Conservation (phyloP, 2,329 filamentous ascomycete genomes). For the Colletotrichum sp. region DNA sequence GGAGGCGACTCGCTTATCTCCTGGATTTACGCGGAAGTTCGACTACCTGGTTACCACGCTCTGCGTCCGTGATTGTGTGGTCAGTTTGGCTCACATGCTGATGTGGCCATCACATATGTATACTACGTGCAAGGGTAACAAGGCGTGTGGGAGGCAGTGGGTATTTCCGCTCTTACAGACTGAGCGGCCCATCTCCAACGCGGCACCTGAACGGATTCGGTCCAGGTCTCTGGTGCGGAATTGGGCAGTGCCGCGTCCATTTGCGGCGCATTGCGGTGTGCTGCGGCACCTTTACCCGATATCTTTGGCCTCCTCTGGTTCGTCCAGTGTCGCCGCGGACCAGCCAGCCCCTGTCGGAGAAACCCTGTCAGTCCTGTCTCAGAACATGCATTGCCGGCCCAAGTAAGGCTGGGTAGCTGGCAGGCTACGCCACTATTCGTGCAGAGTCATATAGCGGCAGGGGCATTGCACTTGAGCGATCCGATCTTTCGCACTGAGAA, state of each 20-base stretch:
- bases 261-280: neutral
- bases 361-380: conserved; percentile 6
- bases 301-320: neutral
- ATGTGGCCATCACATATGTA: neutral
- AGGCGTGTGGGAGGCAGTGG: neutral
- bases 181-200: neutral
- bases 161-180: neutral
- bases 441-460: neutral
- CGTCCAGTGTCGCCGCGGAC: neutral
- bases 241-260: neutral
- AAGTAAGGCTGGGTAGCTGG: neutral
- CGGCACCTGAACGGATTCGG: neutral
- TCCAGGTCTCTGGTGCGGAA: neutral
- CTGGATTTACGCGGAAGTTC: neutral
- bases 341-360: neutral
- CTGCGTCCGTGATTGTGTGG: neutral
- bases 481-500: neutral
- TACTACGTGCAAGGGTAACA: neutral
- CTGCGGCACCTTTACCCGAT: neutral
- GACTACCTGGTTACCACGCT: neutral
- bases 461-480: neutral
- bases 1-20: neutral
- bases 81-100: neutral
- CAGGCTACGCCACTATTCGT: neutral
- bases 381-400: conserved; percentile 5